Base-by-base conservation (phyloP, 2,329 filamentous ascomycete genomes). In the Trichoderma hamatum region DNA sequence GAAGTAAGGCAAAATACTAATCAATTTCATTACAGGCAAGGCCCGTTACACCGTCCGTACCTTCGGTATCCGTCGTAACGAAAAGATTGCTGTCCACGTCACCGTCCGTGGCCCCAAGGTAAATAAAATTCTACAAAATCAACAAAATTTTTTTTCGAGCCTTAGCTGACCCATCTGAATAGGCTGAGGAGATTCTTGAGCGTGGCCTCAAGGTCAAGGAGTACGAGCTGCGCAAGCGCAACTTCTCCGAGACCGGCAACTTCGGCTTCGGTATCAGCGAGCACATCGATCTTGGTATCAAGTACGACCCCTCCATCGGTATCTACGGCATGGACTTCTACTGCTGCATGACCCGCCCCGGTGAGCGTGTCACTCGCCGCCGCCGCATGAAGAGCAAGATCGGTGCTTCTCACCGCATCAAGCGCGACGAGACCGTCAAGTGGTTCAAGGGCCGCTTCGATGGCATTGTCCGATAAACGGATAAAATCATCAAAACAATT, bases 311-410 rank as follows among this genome's bases (percentile, higher is more conserved):
- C 75, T 92, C 89, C 74, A 97, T 97, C 78, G 94, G 94, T 90
- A 97, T 97, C 84, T 97, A 97, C 89, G 94, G 96, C 84, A 99
- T 99, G 96, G 96, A 99, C 88, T 99, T 99, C 88, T 99, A 97
- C 92, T 94, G 91, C 92, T 98, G 95, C 93, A 99, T 99, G 96
- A 97, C 94, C 88, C 94, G 96, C 81, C 96, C 95, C 80, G 96
- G 96, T 87, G 94, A 97, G 90, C 94, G 96, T 83, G 93, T 99
- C 82, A 92, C 93, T 83, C 95, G 94, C 88, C 94, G 96, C 82
- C 92, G 95, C 83, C 93, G 95, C 80, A 90, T 87, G 86, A 92
- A 96, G 90, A 87, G 89, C 87, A 88, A 84, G 80, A 91, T 99
- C 81, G 96, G 96, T 81, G 82, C 92, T 81, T 88, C 84, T 84